Evolutionary conservation across 1,284 basidiomycete species (phyloP).

Genomic region (Mycena sp.): DNA sequence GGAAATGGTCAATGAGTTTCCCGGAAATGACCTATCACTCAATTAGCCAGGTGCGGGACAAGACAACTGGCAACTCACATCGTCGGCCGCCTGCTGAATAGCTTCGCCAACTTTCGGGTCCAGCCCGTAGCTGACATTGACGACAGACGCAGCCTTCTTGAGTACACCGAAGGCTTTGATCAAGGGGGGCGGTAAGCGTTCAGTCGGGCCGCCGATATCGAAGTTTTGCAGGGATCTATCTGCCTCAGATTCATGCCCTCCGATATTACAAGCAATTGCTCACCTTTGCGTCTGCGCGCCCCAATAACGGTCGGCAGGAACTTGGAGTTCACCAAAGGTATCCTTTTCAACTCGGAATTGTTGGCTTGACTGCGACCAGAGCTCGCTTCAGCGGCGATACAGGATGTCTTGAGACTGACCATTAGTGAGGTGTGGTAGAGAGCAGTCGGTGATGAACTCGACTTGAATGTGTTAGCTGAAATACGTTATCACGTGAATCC

Average conservation of each 20-base stretch:
- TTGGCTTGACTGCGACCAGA: conserved; percentile 52
- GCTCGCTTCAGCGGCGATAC: conserved; percentile 22
- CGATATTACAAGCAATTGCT: conserved; percentile 24
- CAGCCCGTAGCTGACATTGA: conserved; percentile 92
- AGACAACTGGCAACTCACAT: conserved; percentile 58
- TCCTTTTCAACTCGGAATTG: conserved; percentile 79
- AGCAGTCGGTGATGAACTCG: conserved; percentile 36
- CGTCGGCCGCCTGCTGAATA: conserved; percentile 95
- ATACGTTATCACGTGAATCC: conserved; percentile 38
- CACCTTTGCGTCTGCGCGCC: conserved; percentile 98
- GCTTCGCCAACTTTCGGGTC: conserved; percentile 90
- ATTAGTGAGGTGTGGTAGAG: conserved; percentile 52
- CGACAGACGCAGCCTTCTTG: conserved; percentile 96
- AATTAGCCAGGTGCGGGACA: not conserved
- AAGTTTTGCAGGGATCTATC: conserved; percentile 94
- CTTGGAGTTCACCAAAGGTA: conserved; percentile 93
- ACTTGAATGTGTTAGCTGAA: conserved; percentile 5
- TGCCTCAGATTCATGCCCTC: not conserved
- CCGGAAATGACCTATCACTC: conserved; percentile 88
- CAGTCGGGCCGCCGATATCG: conserved; percentile 95
- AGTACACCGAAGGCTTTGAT: conserved; percentile 98
- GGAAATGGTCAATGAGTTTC: conserved; percentile 95
- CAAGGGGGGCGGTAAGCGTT: conserved; percentile 92
- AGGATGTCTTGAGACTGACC: conserved; percentile 44
- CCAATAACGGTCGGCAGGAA: conserved; percentile 97